Conservation (phyloP, 257 asterid genomes). For the Leonotis leonurus region DNA sequence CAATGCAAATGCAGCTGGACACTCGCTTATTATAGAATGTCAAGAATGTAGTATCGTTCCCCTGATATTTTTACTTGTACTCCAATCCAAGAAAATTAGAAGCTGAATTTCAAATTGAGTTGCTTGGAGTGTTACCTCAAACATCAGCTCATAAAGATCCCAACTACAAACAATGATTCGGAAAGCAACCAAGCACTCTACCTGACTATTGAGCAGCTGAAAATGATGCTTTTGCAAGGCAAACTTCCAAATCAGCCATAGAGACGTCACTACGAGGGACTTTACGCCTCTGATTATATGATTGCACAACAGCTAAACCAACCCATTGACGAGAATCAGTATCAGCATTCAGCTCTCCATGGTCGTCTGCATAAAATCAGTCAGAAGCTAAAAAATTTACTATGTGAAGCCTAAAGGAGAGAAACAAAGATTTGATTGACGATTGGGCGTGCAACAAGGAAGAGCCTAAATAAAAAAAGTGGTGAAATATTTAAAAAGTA, state of each 20-base stretch:
- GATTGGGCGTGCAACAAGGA: conserved; percentile 2
- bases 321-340: conserved; percentile 59
- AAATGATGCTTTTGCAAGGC: conserved; percentile 79
- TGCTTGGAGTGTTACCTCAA: background rate
- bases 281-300: conserved; percentile 72
- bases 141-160: background rate
- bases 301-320: conserved; percentile 86
- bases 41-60: background rate
- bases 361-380: conserved; percentile 44
- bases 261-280: conserved; percentile 74
- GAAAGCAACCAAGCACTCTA: conserved; percentile 18
- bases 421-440: background rate
- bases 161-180: background rate
- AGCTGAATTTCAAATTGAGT: background rate
- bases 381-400: conserved; percentile 7
- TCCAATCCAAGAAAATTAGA: background rate
- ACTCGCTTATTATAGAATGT: background rate
- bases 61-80: background rate
- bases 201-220: conserved; percentile 81
- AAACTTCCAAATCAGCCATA: conserved; percentile 60
- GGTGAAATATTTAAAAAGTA: background rate
- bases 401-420: conserved; percentile 10
- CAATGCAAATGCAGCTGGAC: background rate
- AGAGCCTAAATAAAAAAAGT: background rate
- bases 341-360: conserved; percentile 27